A percentile compares a stretch with the other conserved stretches of the same genome.
Evolutionary conservation across 768 basidiomycete species (phyloP).

Genomic region (Baorangia bicolor): DNA sequence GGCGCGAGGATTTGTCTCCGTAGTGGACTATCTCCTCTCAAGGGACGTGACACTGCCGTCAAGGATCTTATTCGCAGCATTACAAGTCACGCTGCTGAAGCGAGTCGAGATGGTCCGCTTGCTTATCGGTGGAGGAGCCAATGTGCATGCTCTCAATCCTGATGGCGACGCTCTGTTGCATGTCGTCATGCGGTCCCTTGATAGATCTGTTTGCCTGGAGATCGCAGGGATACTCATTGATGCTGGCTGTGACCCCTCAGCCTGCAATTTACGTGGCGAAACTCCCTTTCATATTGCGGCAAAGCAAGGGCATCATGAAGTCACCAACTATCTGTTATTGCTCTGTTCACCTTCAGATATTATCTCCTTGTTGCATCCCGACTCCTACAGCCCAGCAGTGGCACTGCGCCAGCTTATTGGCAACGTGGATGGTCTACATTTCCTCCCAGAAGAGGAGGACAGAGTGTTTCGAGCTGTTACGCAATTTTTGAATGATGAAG

Average conservation of each 20-base stretch:
- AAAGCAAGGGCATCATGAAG: neutral
- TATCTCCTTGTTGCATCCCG: neutral
- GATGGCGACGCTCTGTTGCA: no score
- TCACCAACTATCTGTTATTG: neutral
- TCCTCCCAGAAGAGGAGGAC: neutral
- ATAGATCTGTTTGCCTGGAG: no score
- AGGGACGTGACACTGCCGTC: no score
- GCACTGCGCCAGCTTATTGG: neutral
- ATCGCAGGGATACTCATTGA: neutral
- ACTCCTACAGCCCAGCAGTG: neutral
- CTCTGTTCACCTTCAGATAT: neutral
- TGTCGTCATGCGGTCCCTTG: no score
- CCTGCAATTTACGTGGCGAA: neutral
- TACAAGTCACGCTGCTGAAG: neutral
- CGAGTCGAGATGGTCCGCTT: constrained; percentile 1
- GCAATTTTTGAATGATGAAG: neutral
- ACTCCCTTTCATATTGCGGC: no score
- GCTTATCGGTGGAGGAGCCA: neutral
- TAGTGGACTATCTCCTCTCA: no score
- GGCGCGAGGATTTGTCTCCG: no score
- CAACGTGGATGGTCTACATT: no score
- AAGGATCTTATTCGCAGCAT: neutral
- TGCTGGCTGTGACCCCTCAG: neutral
- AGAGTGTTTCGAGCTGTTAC: neutral
- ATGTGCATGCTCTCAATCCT: no score